Evolutionary conservation across 495 filamentous ascomycete species (phyloP).

Genomic region (Terfezia boudieri): DNA sequence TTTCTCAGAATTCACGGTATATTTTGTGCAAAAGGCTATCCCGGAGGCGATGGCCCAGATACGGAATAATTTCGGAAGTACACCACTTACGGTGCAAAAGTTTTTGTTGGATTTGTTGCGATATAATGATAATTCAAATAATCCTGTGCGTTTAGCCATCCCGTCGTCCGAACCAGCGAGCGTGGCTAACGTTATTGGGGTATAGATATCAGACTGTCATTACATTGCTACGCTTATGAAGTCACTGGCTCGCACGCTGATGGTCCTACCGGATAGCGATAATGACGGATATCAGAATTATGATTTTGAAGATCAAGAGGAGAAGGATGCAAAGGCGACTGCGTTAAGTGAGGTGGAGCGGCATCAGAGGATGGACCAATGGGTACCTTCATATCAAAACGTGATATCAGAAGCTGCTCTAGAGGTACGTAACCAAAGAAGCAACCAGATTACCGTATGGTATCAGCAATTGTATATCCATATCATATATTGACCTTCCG

Average conservation of each 20-base stretch:
- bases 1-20: constrained; percentile 62
- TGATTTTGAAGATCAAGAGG: constrained; percentile 33
- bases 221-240: constrained; percentile 67
- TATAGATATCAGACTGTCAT: constrained; percentile 45
- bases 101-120: constrained; percentile 74
- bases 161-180: background rate
- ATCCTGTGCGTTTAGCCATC: constrained; percentile 29
- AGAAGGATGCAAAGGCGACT: constrained; percentile 34
- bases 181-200: constrained; percentile 21
- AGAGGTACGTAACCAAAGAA: background rate
- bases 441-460: too few relatives aligned
- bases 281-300: constrained; percentile 26
- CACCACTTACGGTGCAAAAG: constrained; percentile 46
- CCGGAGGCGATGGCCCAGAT: constrained; percentile 56
- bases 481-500: too few relatives aligned
- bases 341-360: constrained; percentile 72
- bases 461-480: too few relatives aligned
- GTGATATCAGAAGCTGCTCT: constrained; percentile 65
- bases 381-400: constrained; percentile 78
- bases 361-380: constrained; percentile 81
- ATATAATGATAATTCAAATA: constrained; percentile 82
- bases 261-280: constrained; percentile 17
- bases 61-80: constrained; percentile 49
- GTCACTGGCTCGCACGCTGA: constrained; percentile 52
- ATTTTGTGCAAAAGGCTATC: constrained; percentile 62